Evolutionary conservation across 352 stramenopile genomes (phyloP), one percentile per base, ranked within the genome.

Genomic region (Phytopythium sindhum): DNA sequence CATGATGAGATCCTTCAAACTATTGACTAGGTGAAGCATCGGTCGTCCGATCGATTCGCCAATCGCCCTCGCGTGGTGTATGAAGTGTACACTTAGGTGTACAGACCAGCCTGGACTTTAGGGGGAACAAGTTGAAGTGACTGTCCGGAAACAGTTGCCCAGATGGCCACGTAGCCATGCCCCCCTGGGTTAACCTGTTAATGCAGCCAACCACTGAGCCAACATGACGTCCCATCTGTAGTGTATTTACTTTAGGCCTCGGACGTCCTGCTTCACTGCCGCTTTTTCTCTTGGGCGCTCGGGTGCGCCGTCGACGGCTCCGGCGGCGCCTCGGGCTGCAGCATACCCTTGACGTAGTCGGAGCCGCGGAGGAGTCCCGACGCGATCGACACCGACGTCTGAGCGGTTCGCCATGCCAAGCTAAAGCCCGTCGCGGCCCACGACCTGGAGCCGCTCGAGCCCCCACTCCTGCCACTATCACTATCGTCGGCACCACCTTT

Each of bases 331-430:
- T 37, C 52, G 23, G 11, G 48, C 24, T 71, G 62, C 23, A 87
- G 60, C 12, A 78, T 67, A 50, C 75, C 66, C 41, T 60, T 67
- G 52, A 80, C 74, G 24, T 81, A 78, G 53, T 81, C 75, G 10
- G 65, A 67, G 53, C 74, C 74, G 26, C 74, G 61, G 24, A 86
- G 84, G 14, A 89, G 37, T 10, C 72, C 77, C 6, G 73, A 60
- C 7, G 73, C 76, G 37, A 89, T 69, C 24, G 80, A 71, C 58
- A 73, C 75, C 9, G 74, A 81, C 51, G 72, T 77, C 37, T 74
- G 69, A 58, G 74, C 63, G 41, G 76, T 85, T 47, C 77, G 74
- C 67, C 74, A 80, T n/a, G 76, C 72, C 41, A 81, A 53, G 2
- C 63, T 70, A 57, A 68, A 77, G 47, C 74, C 69, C 53, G 75